These are phyloP conservation scores for Geosmithia morbida DNA, from an alignment of 2,329 filamentous ascomycete species.

Conservation along the genomic window DNA sequence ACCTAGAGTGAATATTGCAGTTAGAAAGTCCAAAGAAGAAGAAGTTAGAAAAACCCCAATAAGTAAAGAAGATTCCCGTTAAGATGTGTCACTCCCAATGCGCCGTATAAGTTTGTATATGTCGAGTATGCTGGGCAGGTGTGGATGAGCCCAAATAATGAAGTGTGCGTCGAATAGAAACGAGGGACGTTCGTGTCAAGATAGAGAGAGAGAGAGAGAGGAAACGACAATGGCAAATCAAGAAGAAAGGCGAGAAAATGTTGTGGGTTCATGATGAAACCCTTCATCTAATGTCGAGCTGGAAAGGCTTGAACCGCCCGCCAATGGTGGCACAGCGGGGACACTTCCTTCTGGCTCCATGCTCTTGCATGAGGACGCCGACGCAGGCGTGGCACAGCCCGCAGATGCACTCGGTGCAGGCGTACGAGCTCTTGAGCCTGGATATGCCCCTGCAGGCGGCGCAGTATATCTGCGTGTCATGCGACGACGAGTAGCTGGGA, in stretches of 20 bases:
- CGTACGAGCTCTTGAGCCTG: constrained; percentile 69
- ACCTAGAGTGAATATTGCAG: not conserved
- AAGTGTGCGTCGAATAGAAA: not conserved
- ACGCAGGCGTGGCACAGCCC: constrained; percentile 84
- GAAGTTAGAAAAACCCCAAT: not conserved
- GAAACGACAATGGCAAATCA: constrained; percentile 7
- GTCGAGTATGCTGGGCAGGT: not conserved
- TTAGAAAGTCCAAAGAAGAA: not conserved
- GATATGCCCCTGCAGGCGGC: constrained; percentile 72
- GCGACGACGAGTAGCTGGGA: constrained; percentile 50
- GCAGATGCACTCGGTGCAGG: constrained; percentile 92
- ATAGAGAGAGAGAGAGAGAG: not conserved
- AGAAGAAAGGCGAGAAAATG: not conserved
- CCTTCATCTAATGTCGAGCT: constrained; percentile 61
- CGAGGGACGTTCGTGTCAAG: not conserved
- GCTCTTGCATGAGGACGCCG: constrained; percentile 61
- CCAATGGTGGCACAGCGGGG: constrained; percentile 68
- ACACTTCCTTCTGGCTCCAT: constrained; percentile 63
- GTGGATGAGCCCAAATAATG: not conserved
- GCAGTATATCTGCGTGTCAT: constrained; percentile 81
- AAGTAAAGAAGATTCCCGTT: not conserved
- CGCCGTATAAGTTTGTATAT: not conserved
- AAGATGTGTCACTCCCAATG: not conserved
- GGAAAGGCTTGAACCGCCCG: constrained; percentile 71
- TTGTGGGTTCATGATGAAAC: not conserved